A percentile compares a stretch with the other conserved stretches of the same genome.
phyloP scores from a whole-genome alignment of 345 rosid species.

The Bretschneidera sinensis region DNA sequence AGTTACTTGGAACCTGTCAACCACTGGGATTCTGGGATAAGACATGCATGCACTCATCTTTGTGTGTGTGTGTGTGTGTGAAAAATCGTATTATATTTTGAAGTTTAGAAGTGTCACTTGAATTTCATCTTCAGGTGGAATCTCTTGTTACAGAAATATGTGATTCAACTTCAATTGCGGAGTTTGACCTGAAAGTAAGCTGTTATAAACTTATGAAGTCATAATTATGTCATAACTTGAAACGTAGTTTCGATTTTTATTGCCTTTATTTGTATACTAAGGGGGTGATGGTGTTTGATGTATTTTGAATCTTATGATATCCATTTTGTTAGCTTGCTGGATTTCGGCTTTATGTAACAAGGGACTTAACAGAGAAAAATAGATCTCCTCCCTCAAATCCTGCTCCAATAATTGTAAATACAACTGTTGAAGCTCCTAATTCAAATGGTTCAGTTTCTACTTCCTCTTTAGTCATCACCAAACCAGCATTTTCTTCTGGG shows the following conservation, averaged over 20 bases:
- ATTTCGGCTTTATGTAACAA: constrained; percentile 57
- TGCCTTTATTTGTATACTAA: too few species aligned
- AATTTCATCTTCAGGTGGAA: constrained; percentile 41
- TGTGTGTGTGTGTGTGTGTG: too few species aligned
- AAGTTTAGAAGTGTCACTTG: too few species aligned
- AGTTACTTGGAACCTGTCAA: too few species aligned
- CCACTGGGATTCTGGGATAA: too few species aligned
- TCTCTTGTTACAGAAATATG: constrained; percentile 60
- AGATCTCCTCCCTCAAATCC: constrained; percentile 34
- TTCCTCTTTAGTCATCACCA: constrained; percentile 59
- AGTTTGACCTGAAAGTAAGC: constrained; percentile 77
- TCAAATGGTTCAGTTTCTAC: constrained; percentile 50
- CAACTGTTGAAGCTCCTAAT: constrained; percentile 18
- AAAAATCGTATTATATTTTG: too few species aligned
- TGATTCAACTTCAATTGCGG: constrained; percentile 61
- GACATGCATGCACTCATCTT: too few species aligned
- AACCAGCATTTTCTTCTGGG: constrained; percentile 33
- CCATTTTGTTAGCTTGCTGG: constrained; percentile 52
- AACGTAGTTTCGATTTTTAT: constrained; percentile 3
- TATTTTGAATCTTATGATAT: not conserved
- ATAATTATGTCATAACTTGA: constrained; percentile 7
- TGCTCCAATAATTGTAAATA: constrained; percentile 23
- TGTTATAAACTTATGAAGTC: constrained; percentile 2
- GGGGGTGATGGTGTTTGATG: not conserved
- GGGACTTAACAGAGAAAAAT: constrained; percentile 43